A percentile compares a stretch with the other conserved stretches of the same genome.
phyloP scores from a whole-genome alignment of 306 rosid species.

The Dicorynia guianensis region DNA sequence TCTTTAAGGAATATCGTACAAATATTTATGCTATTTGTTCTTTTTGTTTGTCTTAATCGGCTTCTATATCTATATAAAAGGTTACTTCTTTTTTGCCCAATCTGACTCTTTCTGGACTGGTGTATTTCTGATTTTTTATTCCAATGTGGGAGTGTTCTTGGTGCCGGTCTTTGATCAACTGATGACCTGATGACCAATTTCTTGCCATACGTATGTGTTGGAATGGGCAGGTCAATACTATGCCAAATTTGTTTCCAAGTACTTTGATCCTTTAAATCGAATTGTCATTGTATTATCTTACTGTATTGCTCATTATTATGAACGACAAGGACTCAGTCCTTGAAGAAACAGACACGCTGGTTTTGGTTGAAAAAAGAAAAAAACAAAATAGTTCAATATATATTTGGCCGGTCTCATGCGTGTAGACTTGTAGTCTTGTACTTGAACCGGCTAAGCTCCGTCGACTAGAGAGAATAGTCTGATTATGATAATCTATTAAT shows the following conservation, averaged over 20 bases:
- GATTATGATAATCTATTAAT: too few species aligned
- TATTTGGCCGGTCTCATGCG: too few species aligned
- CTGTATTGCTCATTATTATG: not conserved
- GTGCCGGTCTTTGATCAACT: conserved; percentile 6
- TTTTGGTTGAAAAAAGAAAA: too few species aligned
- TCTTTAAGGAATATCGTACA: conserved; percentile 49
- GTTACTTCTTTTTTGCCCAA: conserved; percentile 6
- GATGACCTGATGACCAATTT: not conserved
- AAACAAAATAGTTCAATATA: too few species aligned
- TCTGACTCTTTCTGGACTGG: conserved; percentile 18
- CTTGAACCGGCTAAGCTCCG: too few species aligned
- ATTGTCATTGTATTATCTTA: not conserved
- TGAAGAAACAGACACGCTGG: too few species aligned
- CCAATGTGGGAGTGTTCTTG: conserved; percentile 13
- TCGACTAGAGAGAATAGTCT: too few species aligned
- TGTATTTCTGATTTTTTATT: conserved; percentile 31
- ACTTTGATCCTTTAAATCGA: not conserved
- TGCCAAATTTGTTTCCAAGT: not conserved
- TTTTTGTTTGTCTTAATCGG: conserved; percentile 38
- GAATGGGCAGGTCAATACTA: not conserved
- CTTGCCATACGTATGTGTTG: conserved; percentile 3
- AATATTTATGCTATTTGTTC: conserved; percentile 46
- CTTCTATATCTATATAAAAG: conserved; percentile 44
- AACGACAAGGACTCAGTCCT: not conserved
- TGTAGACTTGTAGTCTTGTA: too few species aligned